phyloP scores from a whole-genome alignment of 2,329 filamentous ascomycete genomes.

The Colletotrichum tamarilloi region DNA sequence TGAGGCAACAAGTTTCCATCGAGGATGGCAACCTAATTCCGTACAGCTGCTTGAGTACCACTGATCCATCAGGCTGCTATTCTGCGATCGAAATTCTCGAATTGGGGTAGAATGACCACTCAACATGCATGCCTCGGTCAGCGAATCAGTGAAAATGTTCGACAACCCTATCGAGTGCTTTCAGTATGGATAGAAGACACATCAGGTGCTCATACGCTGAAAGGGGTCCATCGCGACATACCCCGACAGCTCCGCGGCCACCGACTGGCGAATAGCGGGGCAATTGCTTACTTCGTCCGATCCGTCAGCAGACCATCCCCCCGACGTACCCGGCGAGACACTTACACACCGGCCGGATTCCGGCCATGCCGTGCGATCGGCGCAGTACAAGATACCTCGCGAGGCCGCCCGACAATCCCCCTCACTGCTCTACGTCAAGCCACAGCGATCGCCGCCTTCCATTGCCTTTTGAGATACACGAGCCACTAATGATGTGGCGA shows the following conservation, averaged over 20 bases:
- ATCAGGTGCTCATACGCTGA: neutral
- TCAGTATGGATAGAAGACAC: neutral
- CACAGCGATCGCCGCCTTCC: conserved; percentile 24
- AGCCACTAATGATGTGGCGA: conserved; percentile 33
- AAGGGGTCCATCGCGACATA: neutral
- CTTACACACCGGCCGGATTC: conserved; percentile 9
- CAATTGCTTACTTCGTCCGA: neutral
- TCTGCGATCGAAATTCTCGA: neutral
- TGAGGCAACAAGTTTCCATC: neutral
- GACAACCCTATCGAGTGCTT: neutral
- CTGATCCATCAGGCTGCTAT: neutral
- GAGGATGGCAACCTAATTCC: neutral
- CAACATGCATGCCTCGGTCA: neutral
- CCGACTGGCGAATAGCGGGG: conserved; percentile 1
- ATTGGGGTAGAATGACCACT: neutral
- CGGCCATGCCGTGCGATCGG: conserved; percentile 18
- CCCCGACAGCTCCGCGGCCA: neutral
- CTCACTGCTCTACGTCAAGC: conserved; percentile 19
- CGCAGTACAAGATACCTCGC: conserved; percentile 12
- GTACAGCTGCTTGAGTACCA: neutral
- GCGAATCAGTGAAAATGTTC: neutral
- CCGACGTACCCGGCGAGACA: neutral
- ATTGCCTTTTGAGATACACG: neutral
- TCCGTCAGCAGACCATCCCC: neutral
- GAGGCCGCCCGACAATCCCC: conserved; percentile 22